These are phyloP conservation scores for Colletotrichum plurivorum DNA, from an alignment of 2,329 filamentous ascomycete genomes.

Conservation along the genomic window DNA sequence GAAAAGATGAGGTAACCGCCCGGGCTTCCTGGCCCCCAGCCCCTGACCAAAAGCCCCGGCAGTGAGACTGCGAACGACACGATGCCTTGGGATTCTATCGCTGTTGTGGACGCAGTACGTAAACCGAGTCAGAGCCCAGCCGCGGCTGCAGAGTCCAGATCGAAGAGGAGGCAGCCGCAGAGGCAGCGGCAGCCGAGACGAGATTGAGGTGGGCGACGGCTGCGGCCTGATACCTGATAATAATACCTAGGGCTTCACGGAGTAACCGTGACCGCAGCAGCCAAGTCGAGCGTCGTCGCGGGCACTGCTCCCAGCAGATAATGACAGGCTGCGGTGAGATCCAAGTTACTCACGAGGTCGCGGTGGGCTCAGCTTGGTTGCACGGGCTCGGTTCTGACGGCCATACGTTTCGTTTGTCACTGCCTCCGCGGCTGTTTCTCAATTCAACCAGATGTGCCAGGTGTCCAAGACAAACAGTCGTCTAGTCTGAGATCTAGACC, in stretches of 20 bases:
- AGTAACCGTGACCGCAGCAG: background rate
- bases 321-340: constrained; percentile 19
- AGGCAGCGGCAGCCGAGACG: background rate
- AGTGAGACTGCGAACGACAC: background rate
- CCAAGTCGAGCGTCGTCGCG: background rate
- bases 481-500: constrained; percentile 23
- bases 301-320: constrained; percentile 1
- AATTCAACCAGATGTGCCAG: no score
- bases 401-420: constrained; percentile 23
- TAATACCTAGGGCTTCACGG: constrained; percentile 5
- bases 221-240: background rate
- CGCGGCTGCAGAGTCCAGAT: no score
- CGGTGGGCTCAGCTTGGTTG: constrained; percentile 13
- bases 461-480: background rate
- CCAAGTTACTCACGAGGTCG: constrained; percentile 3
- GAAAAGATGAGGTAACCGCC: constrained; percentile 26
- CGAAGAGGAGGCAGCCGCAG: no score
- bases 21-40: constrained; percentile 5
- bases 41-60: background rate
- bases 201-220: background rate
- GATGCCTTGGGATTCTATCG: constrained; percentile 9
- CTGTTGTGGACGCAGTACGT: constrained; percentile 18
- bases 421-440: constrained; percentile 1
- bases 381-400: constrained; percentile 8
- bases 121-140: constrained; percentile 22